Conservation (phyloP, 108 stramenopile genomes). For the Epithemia pelagica region DNA sequence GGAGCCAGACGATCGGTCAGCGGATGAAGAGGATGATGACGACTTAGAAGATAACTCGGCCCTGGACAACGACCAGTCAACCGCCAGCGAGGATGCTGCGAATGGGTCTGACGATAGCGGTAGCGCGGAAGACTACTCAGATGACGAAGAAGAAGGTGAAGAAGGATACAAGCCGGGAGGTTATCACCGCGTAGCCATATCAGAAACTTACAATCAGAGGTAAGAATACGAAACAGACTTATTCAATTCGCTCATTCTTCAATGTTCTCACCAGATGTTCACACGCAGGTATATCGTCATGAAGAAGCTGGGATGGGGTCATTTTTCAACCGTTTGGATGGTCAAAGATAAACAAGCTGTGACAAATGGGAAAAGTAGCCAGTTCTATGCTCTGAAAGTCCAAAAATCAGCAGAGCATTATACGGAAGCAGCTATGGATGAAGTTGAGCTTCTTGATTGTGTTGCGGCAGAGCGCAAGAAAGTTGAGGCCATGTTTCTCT, state of each 20-base stretch:
- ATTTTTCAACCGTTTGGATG: slow-evolving; percentile 99
- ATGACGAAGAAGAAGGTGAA: slow-evolving; percentile 91
- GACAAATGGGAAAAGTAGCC: slow-evolving; percentile 20
- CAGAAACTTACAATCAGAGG: slow-evolving; percentile 91
- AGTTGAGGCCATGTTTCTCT: slow-evolving; percentile 25
- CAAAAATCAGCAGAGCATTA: slow-evolving; percentile 97
- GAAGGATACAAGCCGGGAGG: slow-evolving; percentile 91
- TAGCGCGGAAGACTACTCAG: slow-evolving; percentile 86
- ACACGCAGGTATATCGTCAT: slow-evolving; percentile 92
- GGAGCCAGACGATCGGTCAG: not conserved
- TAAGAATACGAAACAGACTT: slow-evolving; percentile 29
- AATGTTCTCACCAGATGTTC: slow-evolving; percentile 6
- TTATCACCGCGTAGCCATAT: slow-evolving; percentile 91
- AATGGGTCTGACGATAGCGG: slow-evolving; percentile 24
- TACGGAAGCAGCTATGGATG: slow-evolving; percentile 96
- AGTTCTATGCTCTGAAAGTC: slow-evolving; percentile 90
- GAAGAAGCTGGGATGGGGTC: slow-evolving; percentile 98
- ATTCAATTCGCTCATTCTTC: slow-evolving; percentile 10
- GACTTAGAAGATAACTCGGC: slow-evolving; percentile 3
- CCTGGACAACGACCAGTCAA: not conserved
- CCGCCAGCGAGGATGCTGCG: slow-evolving; percentile 13
- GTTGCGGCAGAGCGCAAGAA: slow-evolving; percentile 67
- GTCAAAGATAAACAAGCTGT: slow-evolving; percentile 65
- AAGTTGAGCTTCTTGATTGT: slow-evolving; percentile 90
- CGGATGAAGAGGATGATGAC: slow-evolving; percentile 12